A percentile compares a stretch with the other conserved stretches of the same genome.
Evolutionary conservation across 306 rosid genomes (phyloP).

Genomic region (Ochetophila trinervis): DNA sequence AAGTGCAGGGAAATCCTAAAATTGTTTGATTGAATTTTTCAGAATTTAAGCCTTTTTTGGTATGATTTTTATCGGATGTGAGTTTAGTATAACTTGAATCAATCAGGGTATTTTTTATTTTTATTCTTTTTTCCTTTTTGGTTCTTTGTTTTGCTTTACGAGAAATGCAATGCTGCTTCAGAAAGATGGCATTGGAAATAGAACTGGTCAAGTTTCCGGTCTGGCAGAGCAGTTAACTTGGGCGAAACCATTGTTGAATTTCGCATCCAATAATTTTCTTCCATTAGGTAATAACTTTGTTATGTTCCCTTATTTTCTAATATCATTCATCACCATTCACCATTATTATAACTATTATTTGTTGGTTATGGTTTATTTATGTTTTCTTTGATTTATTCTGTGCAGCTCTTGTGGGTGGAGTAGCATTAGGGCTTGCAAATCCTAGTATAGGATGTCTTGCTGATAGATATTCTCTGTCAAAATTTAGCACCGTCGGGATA

Average conservation of each 20-base stretch:
- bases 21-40: neutral
- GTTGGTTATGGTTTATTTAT: slow-evolving; percentile 17
- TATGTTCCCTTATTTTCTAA: neutral
- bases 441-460: slow-evolving; percentile 80
- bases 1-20: neutral
- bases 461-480: slow-evolving; percentile 66
- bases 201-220: slow-evolving; percentile 13
- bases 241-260: slow-evolving; percentile 51
- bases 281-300: slow-evolving; percentile 56
- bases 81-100: neutral
- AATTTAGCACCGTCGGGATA: slow-evolving; percentile 74
- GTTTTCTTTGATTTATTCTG: slow-evolving; percentile 4
- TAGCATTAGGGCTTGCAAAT: slow-evolving; percentile 55
- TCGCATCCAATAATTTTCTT: slow-evolving; percentile 60
- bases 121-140: neutral
- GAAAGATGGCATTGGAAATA: slow-evolving; percentile 49
- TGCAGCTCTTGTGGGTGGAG: slow-evolving; percentile 67
- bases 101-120: neutral
- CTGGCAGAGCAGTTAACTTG: slow-evolving; percentile 37
- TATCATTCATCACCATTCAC: neutral
- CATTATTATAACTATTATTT: neutral
- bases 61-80: too few species aligned
- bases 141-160: neutral
- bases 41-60: neutral
- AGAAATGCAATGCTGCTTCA: slow-evolving; percentile 29